phyloP scores from a whole-genome alignment of 2,329 filamentous ascomycete species.

The Aspergillus sp. region DNA sequence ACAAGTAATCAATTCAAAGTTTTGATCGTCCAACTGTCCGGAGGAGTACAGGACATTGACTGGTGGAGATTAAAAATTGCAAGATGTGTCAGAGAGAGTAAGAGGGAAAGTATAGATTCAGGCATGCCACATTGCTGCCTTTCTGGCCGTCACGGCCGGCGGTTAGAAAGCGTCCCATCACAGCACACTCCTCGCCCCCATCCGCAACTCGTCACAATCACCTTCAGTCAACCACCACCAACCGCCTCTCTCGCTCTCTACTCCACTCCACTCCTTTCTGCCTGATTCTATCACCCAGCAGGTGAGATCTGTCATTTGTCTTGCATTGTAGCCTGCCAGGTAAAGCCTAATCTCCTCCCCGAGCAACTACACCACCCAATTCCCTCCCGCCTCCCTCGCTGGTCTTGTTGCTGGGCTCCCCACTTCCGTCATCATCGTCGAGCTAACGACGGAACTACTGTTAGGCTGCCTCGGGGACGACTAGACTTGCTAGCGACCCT shows the following conservation, averaged over 20 bases:
- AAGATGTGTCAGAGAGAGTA: no score
- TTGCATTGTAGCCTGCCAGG: not conserved
- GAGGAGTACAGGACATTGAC: not conserved
- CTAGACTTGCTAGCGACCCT: not conserved
- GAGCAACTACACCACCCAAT: not conserved
- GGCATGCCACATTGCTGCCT: not conserved
- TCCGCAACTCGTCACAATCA: not conserved
- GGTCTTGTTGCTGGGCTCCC: not conserved
- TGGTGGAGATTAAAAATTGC: not conserved
- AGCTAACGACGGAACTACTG: constrained; percentile 5
- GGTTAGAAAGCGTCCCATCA: constrained; percentile 2
- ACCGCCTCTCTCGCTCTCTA: not conserved
- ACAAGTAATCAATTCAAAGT: no score
- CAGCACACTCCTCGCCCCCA: not conserved
- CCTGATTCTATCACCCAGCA: not conserved
- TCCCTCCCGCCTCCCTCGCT: not conserved
- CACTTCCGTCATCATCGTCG: constrained; percentile 4
- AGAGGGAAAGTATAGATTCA: not conserved
- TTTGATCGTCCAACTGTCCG: no score
- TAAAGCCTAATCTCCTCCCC: not conserved
- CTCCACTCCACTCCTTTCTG: not conserved
- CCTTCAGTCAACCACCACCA: not conserved
- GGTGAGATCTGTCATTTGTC: not conserved
- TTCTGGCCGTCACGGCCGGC: constrained; percentile 2
- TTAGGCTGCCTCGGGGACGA: constrained; percentile 3